Evolutionary conservation across 179 eudicot species (phyloP).

Genomic region (Beta lomatogona): DNA sequence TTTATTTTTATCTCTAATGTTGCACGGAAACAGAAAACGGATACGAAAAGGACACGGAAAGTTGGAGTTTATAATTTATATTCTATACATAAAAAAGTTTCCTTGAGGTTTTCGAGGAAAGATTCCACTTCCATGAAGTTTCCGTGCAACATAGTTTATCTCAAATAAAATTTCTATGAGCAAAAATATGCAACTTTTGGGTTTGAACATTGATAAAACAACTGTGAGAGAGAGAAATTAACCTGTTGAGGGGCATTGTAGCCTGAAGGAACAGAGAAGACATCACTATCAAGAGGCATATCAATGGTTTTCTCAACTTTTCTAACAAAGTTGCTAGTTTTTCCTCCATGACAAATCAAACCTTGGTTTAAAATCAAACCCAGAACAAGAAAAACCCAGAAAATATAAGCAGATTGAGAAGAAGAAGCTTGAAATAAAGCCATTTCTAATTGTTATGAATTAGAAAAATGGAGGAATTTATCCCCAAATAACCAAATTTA

Average conservation of each 20-base stretch:
- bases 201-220: background rate
- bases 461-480: background rate
- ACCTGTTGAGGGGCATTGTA: constrained; percentile 55
- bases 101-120: no score
- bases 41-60: no score
- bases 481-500: constrained; percentile 4
- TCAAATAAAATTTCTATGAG: background rate
- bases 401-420: background rate
- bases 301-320: constrained; percentile 32
- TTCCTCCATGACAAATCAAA: constrained; percentile 32
- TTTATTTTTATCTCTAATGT: no score
- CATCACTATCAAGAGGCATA: constrained; percentile 50
- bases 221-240: background rate
- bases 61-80: no score
- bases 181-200: constrained; percentile 11
- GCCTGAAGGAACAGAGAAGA: constrained; percentile 43
- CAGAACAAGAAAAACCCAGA: constrained; percentile 3
- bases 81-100: no score
- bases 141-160: no score
- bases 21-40: no score
- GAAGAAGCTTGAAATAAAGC: background rate
- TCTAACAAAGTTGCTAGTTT: constrained; percentile 31
- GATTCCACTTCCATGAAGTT: no score
- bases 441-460: background rate
- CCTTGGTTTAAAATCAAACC: constrained; percentile 27